Evolutionary conservation across 306 rosid genomes (phyloP).

Genomic region (Ammopiptanthus mongolicus): DNA sequence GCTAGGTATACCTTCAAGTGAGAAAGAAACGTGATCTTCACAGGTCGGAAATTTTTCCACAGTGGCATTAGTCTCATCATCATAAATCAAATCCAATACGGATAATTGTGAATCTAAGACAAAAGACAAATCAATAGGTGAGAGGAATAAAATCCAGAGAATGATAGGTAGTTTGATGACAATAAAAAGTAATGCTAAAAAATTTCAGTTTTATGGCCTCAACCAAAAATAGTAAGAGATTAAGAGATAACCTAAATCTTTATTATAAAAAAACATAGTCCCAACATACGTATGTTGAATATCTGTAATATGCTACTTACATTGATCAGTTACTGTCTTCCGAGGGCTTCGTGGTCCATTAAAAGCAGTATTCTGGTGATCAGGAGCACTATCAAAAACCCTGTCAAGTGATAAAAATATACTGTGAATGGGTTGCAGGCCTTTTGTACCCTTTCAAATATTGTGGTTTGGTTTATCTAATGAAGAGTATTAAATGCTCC

Average conservation of each 20-base stretch:
- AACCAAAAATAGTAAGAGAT: slow-evolving; percentile 9
- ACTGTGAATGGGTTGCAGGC: slow-evolving; percentile 2
- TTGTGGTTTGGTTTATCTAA: background rate
- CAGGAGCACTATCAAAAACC: slow-evolving; percentile 27
- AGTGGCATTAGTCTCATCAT: slow-evolving; percentile 48
- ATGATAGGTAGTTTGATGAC: background rate
- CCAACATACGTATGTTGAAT: slow-evolving; percentile 5
- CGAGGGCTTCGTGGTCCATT: slow-evolving; percentile 29
- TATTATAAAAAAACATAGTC: slow-evolving; percentile 8
- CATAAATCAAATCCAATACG: slow-evolving; percentile 67
- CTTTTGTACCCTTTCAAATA: background rate
- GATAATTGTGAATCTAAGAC: slow-evolving; percentile 57
- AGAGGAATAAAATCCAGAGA: background rate
- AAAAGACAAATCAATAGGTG: slow-evolving; percentile 18
- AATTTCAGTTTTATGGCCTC: background rate
- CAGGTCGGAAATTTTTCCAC: slow-evolving; percentile 39
- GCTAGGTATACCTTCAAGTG: slow-evolving; percentile 62
- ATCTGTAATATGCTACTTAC: slow-evolving; percentile 42
- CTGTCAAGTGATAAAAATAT: slow-evolving; percentile 34
- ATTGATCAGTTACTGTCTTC: slow-evolving; percentile 38
- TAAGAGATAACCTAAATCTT: slow-evolving; percentile 10
- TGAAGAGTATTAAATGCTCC: background rate
- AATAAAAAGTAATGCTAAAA: background rate
- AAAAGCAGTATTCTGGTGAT: slow-evolving; percentile 22
- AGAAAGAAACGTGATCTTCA: slow-evolving; percentile 92